Evolutionary conservation across 352 stramenopile species (phyloP), one percentile per base, ranked within the genome.

Genomic region (Globisporangium acanthophoron): DNA sequence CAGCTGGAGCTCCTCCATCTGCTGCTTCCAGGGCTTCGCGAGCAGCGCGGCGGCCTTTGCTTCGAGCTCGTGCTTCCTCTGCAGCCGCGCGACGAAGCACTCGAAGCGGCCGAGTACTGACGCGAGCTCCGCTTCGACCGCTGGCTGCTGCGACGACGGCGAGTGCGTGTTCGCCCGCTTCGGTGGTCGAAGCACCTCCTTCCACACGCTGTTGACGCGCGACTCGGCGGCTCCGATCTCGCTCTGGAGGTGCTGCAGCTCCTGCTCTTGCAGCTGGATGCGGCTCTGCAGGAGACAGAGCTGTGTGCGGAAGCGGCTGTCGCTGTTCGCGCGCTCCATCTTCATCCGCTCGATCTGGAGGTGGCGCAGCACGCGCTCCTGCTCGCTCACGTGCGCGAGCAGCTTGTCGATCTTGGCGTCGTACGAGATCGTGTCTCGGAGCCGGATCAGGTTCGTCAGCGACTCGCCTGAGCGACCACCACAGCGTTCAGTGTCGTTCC

Each of bases 101-200:
- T 83, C 69, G 43, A 91, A 90, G 3, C 83, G 76, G 33, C 67
- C 74, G 24, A 93, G 65, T 29, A 93, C 75, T 0, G 78, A 88
- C 1, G 69, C 48, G 3, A 90, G 58, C 31, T 80, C 74, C 29
- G 72, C 74, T 2, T 54, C 3, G 9, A 15, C 3, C 54, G 58
- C 24, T 27, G 24, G 24, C 24, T 27, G 24, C 24, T 27, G 18
- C 16, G 58, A 54, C 46, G 24, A 15, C 43, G 16, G 3, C 2
- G 24, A 47, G 18, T 0, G 51, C 31, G 40, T 49, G 15, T 27
- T 27, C 24, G 24, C 24, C 24, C 24, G 24, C 24, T 27, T 27
- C 24, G 24, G 24, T 27, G 43, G 48, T 35, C 67, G 65, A 2
- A 85, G 64, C 0, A 89, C 76, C 6, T 82, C 61, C 29, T 72